A percentile compares a stretch with the other conserved stretches of the same genome.
These are phyloP conservation scores for Glebionis coronaria DNA, from an alignment of 129 eudicot species.

Conservation along the genomic window DNA sequence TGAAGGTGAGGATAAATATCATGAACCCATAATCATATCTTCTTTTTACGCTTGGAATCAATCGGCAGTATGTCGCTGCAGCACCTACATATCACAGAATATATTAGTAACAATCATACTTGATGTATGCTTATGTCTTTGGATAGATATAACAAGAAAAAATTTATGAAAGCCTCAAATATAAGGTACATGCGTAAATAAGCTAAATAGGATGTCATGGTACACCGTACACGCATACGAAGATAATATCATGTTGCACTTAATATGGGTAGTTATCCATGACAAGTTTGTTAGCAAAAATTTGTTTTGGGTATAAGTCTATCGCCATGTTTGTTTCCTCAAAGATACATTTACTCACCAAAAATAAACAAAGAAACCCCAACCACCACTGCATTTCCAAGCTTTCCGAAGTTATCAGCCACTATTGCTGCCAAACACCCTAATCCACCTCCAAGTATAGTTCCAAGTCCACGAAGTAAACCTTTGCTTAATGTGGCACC, in stretches of 20 bases:
- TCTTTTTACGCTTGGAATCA: no score
- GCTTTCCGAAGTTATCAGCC: no score
- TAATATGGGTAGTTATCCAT: constrained; percentile 6
- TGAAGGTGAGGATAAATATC: no score
- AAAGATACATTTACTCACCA: constrained; percentile 39
- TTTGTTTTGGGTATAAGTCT: neutral
- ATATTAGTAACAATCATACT: neutral
- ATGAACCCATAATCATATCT: no score
- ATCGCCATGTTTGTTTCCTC: neutral
- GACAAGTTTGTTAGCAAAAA: neutral
- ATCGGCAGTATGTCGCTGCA: no score
- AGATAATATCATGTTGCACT: neutral
- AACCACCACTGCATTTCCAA: constrained; percentile 48
- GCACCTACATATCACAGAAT: no score
- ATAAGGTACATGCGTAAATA: neutral
- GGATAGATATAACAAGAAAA: neutral
- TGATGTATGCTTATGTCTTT: neutral
- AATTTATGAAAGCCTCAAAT: neutral
- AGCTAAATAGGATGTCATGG: neutral
- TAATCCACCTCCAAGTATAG: no score
- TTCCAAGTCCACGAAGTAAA: no score
- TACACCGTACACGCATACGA: neutral
- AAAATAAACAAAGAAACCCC: constrained; percentile 52
- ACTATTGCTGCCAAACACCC: no score
- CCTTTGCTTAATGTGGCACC: no score